Evolutionary conservation across 345 rosid species (phyloP), one percentile per base, ranked within the genome.

Genomic region (Eucalyptus leucophloia): DNA sequence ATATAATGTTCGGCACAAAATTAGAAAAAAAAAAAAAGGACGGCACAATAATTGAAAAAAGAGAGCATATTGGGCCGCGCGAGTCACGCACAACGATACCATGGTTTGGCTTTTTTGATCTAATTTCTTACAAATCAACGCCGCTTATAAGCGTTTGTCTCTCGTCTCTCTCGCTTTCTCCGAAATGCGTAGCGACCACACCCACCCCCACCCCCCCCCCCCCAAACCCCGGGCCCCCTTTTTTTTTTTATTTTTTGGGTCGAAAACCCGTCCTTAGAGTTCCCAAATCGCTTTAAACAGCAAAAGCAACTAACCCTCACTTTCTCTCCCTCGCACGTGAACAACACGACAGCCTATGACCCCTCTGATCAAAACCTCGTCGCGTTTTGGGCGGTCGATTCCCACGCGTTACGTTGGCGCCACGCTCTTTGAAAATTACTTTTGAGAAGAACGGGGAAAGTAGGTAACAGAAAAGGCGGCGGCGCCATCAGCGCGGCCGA

Each of bases 191-290:
- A 11, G 42, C 16, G 45, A 37, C 83, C n/a, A n/a, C n/a, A n/a
- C n/a, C n/a, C n/a, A n/a, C n/a, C 8, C 67, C 32, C 1, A 1
- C 8, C 3, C 7, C 16, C 0, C 4, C 8, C 15, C 5, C 42
- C 42, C n/a, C n/a, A n/a, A n/a, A n/a, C n/a, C n/a, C n/a, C n/a
- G n/a, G n/a, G n/a, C n/a, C n/a, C n/a, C n/a, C n/a, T n/a, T n/a
- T n/a, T n/a, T n/a, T n/a, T n/a, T 7, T 13, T 49, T 12, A 13
- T 6, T 51, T 3, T 51, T 51, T 18, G 56, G 56, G 24, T 53
- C 56, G 10, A 53, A 53, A 53, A 53, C 56, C 67, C 67, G 67
- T 58, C 65, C 65, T 26, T 26, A 60, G 28, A 60, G 67, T 60
- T 60, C 32, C 40, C 23, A 5, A 77, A 77, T 40, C 21, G 83